phyloP scores from a whole-genome alignment of 2,329 filamentous ascomycete genomes.

The Ophiostoma piceae region DNA sequence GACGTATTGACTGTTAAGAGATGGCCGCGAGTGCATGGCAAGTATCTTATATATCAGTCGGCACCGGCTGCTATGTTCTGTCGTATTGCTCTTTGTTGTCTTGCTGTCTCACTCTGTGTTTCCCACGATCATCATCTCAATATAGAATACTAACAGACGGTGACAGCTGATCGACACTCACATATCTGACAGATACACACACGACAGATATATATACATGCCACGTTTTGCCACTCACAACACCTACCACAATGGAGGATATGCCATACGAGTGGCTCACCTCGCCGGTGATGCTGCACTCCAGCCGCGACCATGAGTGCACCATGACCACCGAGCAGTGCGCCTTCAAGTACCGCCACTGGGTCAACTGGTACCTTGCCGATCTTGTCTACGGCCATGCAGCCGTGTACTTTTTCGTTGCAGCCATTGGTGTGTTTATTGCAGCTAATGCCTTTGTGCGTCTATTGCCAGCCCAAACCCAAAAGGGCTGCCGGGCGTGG shows the following conservation, averaged over 20 bases:
- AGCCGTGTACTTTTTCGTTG: slow-evolving; percentile 19
- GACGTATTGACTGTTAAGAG: neutral
- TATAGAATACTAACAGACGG: neutral
- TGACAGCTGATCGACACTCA: neutral
- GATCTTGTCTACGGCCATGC: slow-evolving; percentile 19
- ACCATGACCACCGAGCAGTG: slow-evolving; percentile 41
- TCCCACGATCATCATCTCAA: neutral
- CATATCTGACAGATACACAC: too few species aligned
- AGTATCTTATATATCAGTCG: neutral
- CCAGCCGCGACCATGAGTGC: slow-evolving; percentile 34
- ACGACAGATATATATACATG: too few species aligned
- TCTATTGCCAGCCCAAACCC: neutral
- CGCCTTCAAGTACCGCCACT: slow-evolving; percentile 41
- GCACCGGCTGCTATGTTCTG: neutral
- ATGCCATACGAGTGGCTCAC: slow-evolving; percentile 36
- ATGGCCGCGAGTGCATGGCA: neutral
- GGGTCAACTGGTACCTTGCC: slow-evolving; percentile 31
- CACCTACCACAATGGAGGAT: slow-evolving; percentile 15
- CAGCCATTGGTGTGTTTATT: neutral
- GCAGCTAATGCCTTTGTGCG: neutral
- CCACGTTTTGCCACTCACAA: too few species aligned
- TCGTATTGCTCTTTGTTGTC: neutral
- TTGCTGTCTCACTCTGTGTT: neutral
- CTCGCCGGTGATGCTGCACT: slow-evolving; percentile 39
- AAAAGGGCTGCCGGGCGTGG: neutral